phyloP scores from a whole-genome alignment of 345 rosid genomes.

The Eucalyptus viminalis region DNA sequence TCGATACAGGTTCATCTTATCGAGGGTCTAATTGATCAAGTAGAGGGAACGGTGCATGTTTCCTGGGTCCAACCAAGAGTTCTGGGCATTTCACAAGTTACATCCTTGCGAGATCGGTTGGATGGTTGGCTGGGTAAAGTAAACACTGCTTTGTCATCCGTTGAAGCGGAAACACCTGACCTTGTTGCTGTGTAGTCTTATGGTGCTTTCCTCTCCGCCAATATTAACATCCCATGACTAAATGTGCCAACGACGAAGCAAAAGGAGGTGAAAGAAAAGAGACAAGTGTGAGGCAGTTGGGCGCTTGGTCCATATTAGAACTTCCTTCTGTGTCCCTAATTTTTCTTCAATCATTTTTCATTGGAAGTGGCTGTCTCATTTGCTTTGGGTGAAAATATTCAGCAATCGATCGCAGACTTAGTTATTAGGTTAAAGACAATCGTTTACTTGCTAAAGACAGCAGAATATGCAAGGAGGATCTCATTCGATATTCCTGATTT shows the following conservation, averaged over 20 bases:
- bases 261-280: not conserved
- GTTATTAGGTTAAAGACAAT: not conserved
- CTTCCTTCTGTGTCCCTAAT: not conserved
- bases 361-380: not conserved
- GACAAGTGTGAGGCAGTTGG: not conserved
- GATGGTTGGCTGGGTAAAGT: constrained; percentile 82
- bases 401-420: not conserved
- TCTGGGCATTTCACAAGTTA: constrained; percentile 81
- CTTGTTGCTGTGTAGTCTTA: constrained; percentile 47
- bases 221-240: not conserved
- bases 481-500: not conserved
- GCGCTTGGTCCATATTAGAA: not conserved
- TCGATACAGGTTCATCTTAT: constrained; percentile 78
- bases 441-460: not conserved
- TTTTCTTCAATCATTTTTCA: not conserved
- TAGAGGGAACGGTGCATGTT: constrained; percentile 76
- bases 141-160: constrained; percentile 58
- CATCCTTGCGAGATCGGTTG: constrained; percentile 71
- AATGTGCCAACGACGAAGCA: not conserved
- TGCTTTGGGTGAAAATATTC: not conserved
- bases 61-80: constrained; percentile 99
- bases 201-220: not conserved
- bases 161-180: constrained; percentile 97
- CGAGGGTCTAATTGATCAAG: constrained; percentile 93
- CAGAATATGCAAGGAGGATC: not conserved